Conservation (phyloP, 345 rosid species). For the Brassica cretica region DNA sequence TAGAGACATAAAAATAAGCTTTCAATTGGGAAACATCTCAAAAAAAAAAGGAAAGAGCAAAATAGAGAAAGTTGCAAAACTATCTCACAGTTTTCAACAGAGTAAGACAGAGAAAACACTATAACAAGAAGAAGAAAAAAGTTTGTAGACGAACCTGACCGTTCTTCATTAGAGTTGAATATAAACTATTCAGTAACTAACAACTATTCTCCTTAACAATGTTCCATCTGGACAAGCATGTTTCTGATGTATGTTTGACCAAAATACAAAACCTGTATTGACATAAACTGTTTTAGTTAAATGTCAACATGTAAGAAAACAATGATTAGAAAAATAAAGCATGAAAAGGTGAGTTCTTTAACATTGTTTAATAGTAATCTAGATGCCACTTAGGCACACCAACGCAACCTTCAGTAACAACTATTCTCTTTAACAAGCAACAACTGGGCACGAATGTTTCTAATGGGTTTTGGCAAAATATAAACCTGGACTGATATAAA, state of each 20-base stretch:
- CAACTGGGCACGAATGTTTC: background rate
- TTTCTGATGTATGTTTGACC: background rate
- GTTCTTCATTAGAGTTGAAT: constrained; percentile 34
- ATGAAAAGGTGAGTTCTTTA: background rate
- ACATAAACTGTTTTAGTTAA: background rate
- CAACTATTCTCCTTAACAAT: constrained; percentile 13
- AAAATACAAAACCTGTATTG: background rate
- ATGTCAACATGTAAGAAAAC: background rate
- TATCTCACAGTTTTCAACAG: background rate
- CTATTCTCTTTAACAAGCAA: background rate
- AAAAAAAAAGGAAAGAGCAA: background rate
- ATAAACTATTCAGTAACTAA: constrained; percentile 10
- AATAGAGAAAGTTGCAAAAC: background rate
- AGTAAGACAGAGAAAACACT: background rate
- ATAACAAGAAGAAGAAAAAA: background rate
- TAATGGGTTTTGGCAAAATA: constrained; percentile 3
- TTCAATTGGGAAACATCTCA: background rate
- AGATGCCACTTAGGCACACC: background rate
- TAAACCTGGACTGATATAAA: constrained; percentile 16
- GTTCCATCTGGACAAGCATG: background rate
- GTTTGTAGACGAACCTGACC: constrained; percentile 27
- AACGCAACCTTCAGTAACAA: background rate
- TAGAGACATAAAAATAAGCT: background rate
- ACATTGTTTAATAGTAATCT: background rate
- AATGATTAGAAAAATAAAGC: background rate